These are phyloP conservation scores for Fusarium euwallaceae DNA, from an alignment of 2,329 filamentous ascomycete species.

Conservation along the genomic window DNA sequence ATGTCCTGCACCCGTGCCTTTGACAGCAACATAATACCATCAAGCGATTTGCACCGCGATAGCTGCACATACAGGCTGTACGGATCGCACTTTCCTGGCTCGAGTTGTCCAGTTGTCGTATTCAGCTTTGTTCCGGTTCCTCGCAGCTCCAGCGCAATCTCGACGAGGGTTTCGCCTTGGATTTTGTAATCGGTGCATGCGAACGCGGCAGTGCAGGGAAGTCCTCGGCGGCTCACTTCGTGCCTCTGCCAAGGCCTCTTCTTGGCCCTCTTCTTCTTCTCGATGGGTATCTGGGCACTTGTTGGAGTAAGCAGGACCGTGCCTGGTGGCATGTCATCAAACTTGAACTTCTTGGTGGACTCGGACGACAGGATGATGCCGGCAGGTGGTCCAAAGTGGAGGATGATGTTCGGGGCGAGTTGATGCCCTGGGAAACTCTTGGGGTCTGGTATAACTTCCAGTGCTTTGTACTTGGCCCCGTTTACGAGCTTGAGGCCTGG, in stretches of 20 bases:
- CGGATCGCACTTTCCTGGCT: neutral
- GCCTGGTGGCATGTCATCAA: neutral
- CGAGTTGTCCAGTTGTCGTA: neutral
- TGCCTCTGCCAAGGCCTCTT: neutral
- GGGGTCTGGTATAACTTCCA: neutral
- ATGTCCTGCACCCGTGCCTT: neutral
- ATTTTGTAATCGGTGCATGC: constrained; percentile 8
- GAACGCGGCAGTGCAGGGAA: neutral
- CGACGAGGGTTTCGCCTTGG: neutral
- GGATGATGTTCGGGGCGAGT: neutral
- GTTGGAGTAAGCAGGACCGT: neutral
- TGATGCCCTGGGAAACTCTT: neutral
- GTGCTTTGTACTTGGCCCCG: neutral
- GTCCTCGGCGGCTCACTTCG: neutral
- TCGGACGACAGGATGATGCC: neutral
- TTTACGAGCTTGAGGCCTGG: neutral
- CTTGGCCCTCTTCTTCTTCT: neutral
- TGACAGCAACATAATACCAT: neutral
- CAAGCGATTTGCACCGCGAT: neutral
- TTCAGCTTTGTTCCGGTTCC: constrained; percentile 8
- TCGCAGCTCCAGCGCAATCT: constrained; percentile 2
- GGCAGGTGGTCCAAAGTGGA: neutral
- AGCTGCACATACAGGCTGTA: neutral
- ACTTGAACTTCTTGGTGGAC: neutral
- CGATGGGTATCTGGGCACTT: neutral